Evolutionary conservation across 2,329 filamentous ascomycete species (phyloP).

Genomic region (Xylaria sp.): DNA sequence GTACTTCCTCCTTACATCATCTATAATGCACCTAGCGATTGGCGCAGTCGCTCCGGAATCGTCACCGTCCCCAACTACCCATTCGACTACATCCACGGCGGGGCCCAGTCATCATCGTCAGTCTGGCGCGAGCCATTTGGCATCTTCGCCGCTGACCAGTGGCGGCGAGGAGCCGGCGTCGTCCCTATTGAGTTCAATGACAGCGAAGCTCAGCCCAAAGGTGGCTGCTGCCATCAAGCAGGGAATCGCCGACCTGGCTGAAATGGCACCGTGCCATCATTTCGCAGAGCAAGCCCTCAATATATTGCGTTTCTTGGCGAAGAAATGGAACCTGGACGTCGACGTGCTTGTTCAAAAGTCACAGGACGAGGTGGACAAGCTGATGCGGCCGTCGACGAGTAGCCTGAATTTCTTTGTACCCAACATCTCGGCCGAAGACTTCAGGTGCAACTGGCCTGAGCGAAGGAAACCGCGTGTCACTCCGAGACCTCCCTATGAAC

Average conservation of each 20-base stretch:
- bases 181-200: constrained; percentile 23
- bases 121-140: constrained; percentile 11
- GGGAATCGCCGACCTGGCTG: constrained; percentile 62
- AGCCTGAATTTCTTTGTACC: constrained; percentile 65
- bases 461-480: constrained; percentile 13
- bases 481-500: constrained; percentile 21
- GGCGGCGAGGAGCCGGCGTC: constrained; percentile 21
- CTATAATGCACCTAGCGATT: constrained; percentile 66
- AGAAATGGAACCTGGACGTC: constrained; percentile 64
- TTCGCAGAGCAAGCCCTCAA: constrained; percentile 66
- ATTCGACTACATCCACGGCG: constrained; percentile 32
- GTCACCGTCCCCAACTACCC: constrained; percentile 29
- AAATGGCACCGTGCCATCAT: constrained; percentile 66
- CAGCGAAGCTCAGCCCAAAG: constrained; percentile 45
- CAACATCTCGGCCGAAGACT: constrained; percentile 54
- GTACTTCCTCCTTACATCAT: constrained; percentile 65
- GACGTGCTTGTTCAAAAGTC: constrained; percentile 45
- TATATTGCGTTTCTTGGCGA: constrained; percentile 62
- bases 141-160: constrained; percentile 20
- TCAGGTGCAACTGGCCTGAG: constrained; percentile 54
- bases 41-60: constrained; percentile 45
- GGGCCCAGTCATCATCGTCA: constrained; percentile 30
- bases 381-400: constrained; percentile 54
- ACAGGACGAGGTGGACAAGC: constrained; percentile 46
- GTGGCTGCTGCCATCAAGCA: constrained; percentile 55